Percentiles rank a stretch among this genome's conserved stretches.
Evolutionary conservation across 83 land plant species (phyloP).

Genomic region (Diphasiastrum complanatum): DNA sequence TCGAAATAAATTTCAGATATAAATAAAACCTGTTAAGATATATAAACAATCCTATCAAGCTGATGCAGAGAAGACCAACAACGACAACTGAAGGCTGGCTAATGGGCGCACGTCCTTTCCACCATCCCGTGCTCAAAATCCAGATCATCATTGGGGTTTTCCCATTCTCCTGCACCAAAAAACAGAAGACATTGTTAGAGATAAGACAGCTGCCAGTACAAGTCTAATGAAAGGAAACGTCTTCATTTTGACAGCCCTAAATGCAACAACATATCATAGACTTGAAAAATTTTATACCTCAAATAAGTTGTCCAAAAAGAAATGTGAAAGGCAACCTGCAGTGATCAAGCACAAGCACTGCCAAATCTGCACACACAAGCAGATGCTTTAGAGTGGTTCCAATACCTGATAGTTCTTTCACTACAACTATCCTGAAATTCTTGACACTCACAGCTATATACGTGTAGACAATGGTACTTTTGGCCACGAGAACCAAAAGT

Average conservation of each 20-base stretch:
- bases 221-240: background rate
- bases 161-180: conserved; percentile 59
- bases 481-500: background rate
- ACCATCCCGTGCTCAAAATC: conserved; percentile 78
- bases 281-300: conserved; percentile 38
- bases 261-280: background rate
- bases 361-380: no score
- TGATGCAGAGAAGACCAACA: conserved; percentile 47
- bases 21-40: conserved; percentile 55
- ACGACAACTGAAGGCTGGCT: conserved; percentile 53
- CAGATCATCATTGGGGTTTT: conserved; percentile 49
- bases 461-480: background rate
- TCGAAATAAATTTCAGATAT: background rate
- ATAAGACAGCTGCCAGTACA: background rate
- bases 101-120: conserved; percentile 48
- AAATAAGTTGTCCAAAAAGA: conserved; percentile 69
- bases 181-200: background rate
- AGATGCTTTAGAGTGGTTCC: no score
- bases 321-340: conserved; percentile 69
- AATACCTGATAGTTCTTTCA: no score
- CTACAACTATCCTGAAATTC: conserved; percentile 41
- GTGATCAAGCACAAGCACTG: conserved; percentile 52
- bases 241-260: background rate
- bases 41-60: conserved; percentile 48
- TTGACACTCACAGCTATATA: background rate